phyloP scores from a whole-genome alignment of 257 asterid species.

The Solanum sejunctum region DNA sequence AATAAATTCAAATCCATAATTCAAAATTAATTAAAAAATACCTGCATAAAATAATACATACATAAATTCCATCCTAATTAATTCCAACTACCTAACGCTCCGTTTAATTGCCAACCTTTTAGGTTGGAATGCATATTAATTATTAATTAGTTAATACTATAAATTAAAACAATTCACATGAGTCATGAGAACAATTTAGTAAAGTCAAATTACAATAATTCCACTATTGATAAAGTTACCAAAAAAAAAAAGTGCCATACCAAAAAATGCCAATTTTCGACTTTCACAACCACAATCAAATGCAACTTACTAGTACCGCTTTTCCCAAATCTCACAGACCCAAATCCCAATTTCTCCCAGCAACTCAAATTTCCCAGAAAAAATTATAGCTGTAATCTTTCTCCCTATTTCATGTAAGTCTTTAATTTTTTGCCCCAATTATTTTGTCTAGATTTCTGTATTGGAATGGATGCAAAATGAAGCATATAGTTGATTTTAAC shows the following conservation, averaged over 20 bases:
- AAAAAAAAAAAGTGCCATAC: background rate
- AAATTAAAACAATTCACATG: conserved; percentile 1
- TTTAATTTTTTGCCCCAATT: background rate
- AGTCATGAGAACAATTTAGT: background rate
- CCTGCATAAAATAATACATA: too few relatives aligned
- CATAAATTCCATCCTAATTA: too few relatives aligned
- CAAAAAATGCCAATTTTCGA: background rate
- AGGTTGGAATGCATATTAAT: background rate
- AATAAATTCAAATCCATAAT: too few relatives aligned
- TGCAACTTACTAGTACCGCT: background rate
- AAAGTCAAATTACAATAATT: background rate
- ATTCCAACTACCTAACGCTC: too few relatives aligned
- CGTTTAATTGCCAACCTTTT: background rate
- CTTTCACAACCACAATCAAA: background rate
- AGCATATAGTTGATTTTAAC: background rate
- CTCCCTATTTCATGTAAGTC: background rate
- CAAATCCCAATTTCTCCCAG: background rate
- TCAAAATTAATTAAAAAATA: too few relatives aligned
- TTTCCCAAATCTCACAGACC: background rate
- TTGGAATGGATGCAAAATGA: background rate
- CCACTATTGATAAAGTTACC: background rate
- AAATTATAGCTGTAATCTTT: background rate
- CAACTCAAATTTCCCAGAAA: background rate
- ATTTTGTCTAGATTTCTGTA: conserved; percentile 18
- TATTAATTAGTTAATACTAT: background rate